Evolutionary conservation across 495 filamentous ascomycete species (phyloP).

Genomic region (Aspergillus leporis): DNA sequence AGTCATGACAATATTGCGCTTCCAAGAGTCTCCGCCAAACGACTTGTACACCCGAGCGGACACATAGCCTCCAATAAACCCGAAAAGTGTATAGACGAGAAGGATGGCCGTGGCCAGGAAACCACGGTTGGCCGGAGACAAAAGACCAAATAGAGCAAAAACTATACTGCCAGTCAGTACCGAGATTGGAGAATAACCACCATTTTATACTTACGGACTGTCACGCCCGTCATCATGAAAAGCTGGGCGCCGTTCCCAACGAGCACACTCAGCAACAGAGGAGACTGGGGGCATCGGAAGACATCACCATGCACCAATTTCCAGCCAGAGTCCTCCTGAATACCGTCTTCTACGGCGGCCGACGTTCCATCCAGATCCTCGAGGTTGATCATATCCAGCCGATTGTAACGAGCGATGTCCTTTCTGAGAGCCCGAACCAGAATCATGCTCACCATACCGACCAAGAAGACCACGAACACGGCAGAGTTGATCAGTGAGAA

Average conservation of each 20-base stretch:
- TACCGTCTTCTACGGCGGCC: constrained; percentile 78
- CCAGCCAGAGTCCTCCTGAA: constrained; percentile 98
- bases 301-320: constrained; percentile 98
- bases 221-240: constrained; percentile 95
- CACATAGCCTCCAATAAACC: constrained; percentile 89
- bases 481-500: constrained; percentile 94
- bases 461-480: constrained; percentile 87
- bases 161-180: constrained; percentile 32
- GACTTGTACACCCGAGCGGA: constrained; percentile 90
- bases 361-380: constrained; percentile 79
- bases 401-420: constrained; percentile 95
- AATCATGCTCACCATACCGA: constrained; percentile 86
- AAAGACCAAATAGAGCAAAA: constrained; percentile 90
- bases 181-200: not conserved
- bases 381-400: constrained; percentile 80
- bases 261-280: constrained; percentile 81
- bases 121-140: constrained; percentile 92
- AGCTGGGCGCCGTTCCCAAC: constrained; percentile 93
- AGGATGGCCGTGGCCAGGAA: constrained; percentile 90
- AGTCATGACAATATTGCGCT: constrained; percentile 85
- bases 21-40: constrained; percentile 90
- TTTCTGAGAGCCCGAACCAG: constrained; percentile 83
- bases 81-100: constrained; percentile 87
- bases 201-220: constrained; percentile 58
- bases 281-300: constrained; percentile 82